Evolutionary conservation across 176 grass and related monocot genomes (phyloP).

Genomic region (Elymus sibiricus): DNA sequence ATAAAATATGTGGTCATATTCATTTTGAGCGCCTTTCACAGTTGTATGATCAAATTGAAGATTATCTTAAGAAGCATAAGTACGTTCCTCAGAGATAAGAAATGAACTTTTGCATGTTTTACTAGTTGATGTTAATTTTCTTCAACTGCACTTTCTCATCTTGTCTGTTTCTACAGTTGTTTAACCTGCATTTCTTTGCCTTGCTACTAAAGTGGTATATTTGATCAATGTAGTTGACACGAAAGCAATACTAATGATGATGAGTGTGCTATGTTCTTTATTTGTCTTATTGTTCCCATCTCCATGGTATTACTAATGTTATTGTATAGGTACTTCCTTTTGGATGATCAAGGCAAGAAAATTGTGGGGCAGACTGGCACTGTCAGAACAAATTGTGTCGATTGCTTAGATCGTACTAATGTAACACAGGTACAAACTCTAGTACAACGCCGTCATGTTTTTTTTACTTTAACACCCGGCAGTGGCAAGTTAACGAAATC

Average conservation of each 20-base stretch:
- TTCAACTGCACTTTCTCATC: background rate
- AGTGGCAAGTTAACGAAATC: background rate
- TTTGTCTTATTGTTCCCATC: background rate
- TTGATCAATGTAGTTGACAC: background rate
- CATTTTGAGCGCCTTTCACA: constrained; percentile 90
- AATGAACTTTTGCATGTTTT: background rate
- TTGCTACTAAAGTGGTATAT: background rate
- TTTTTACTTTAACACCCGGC: background rate
- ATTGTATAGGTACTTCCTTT: constrained; percentile 73
- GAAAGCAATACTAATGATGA: background rate
- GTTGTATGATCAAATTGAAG: constrained; percentile 85
- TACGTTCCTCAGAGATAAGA: constrained; percentile 24
- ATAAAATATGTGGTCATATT: constrained; percentile 84
- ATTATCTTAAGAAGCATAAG: constrained; percentile 81
- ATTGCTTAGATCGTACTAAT: constrained; percentile 99
- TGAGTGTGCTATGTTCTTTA: background rate
- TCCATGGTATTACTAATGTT: constrained; percentile 12
- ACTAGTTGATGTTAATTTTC: background rate
- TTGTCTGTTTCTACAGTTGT: background rate
- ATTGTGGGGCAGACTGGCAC: constrained; percentile 66
- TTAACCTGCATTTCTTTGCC: background rate
- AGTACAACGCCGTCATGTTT: background rate
- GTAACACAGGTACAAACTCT: constrained; percentile 79
- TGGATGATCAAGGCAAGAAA: constrained; percentile 77
- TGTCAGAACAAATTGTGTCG: constrained; percentile 92